Conservation (phyloP, 1,284 basidiomycete genomes). For the Erythrobasidium hasegawianum region DNA sequence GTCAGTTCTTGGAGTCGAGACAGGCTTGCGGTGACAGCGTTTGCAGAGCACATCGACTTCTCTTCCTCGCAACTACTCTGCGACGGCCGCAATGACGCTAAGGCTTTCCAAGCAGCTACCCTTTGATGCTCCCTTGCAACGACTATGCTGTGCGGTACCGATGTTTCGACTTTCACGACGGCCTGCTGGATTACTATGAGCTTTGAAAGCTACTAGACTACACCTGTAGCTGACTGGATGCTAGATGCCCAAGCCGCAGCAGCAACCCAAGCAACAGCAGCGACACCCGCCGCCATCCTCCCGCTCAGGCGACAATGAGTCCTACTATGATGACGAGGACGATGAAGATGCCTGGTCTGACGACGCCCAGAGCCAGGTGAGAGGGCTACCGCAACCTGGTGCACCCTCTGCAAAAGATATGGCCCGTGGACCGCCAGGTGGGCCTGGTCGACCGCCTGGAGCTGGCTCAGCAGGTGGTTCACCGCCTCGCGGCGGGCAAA, state of each 20-base stretch:
- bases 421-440: not conserved
- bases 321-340: not conserved
- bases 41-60: no score
- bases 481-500: not conserved
- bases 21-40: no score
- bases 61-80: no score
- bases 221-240: no score
- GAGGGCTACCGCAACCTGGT: not conserved
- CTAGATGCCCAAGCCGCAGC: slow-evolving; percentile 2
- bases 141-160: no score
- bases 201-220: no score
- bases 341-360: not conserved
- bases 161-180: no score
- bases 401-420: not conserved
- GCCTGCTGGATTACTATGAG: no score
- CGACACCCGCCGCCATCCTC: not conserved
- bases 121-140: no score
- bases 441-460: not conserved
- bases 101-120: no score
- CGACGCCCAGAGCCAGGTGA: not conserved
- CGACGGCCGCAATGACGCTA: no score
- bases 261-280: slow-evolving; percentile 2
- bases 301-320: not conserved
- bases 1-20: no score
- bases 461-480: not conserved